Base-by-base conservation (phyloP, 1,284 basidiomycete species). In the Cutaneotrichosporon sp. region DNA sequence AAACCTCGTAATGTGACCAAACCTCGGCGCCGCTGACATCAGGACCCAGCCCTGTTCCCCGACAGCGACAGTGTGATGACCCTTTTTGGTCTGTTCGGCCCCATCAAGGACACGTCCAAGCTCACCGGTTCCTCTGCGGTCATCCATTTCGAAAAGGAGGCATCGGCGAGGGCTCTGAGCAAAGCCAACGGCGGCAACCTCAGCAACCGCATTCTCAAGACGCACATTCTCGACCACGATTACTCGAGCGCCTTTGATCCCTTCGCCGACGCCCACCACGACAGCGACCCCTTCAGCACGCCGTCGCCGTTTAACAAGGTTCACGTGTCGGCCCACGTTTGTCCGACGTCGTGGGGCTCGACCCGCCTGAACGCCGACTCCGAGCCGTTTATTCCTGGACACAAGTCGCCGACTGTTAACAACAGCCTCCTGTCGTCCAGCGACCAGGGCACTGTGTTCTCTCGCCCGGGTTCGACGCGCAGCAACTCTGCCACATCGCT, bases 1-100 rank as follows among this genome's bases (percentile, higher is more conserved):
- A 43, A 68, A 70, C 48, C 52, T 73, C 18, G 70, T 71, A 38
- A 61, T n/a, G n/a, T n/a, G n/a, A n/a, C n/a, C n/a, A 65, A 54
- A 2, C 13, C 35, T 8, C 20, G 1, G 0, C 9, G 8, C 26
- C 41, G 49, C 62, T 64, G 37, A 66, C 34, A 1, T 1, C 52
- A 73, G 70, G 65, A 70, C 49, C 54, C 63, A 3, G 26, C 36
- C 17, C 61, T 63, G 56, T 70, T 70, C 55, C 66, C 68, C 5
- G 59, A 63, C 36, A 53, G 55, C 13, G 62, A 54, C 4, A 48
- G 55, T 5, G 60, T 73, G 49, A 54, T 58, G 26, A 60, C 66
- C n/a, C 54, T 68, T 38, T 70, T 73, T 58, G 46, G 50, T 20
- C 12, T 12, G 30, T 71, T 70, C 40, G 70, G 70, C 12, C 58